Evolutionary conservation across 1,284 basidiomycete species (phyloP), one percentile per base, ranked within the genome.

Genomic region (Leccinum cinnamomeum): DNA sequence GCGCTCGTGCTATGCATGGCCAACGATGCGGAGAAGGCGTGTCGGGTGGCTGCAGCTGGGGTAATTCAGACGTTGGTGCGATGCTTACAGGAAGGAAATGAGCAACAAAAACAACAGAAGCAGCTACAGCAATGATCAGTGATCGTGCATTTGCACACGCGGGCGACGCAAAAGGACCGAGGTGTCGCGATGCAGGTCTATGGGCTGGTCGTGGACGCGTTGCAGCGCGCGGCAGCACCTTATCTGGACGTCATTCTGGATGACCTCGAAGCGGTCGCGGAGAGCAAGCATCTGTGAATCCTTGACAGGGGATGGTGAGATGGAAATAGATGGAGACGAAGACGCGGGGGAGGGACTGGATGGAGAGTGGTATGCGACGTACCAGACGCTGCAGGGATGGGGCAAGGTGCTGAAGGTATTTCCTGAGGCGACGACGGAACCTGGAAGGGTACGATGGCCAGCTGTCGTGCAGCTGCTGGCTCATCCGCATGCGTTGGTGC

Each of bases 1-100:
- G 94, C 93, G 2, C 81, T 99, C 23, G 94, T 97, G 18, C 92
- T 98, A 85, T 90, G 91, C 33, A 78, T 98, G 28, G 95, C 94
- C 37, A 99, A 99, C 73, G 97, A 99, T 72, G 90, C 93, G 57
- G 94, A 95, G 5, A 79, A 90, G 37, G 90, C 91, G 72, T 98
- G 95, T 74, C 83, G 94, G 23, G 91, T 92, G 71, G 92, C 93
- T 86, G 92, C 94, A 1, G 90, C 91, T 0, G 85, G 86, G 44
- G 82, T 98, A 28, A 84, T 98, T 76, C 91, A 93, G 73, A 82
- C 78, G 25, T 83, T 99, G 11, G 85, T 95, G 66, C 73, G 75
- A 5, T 84, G 90, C 8, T 78, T 97, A 30, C 86, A 90, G 25
- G 82, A 90, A 28, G 82, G 84, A 1, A 81, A 84, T 44, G 81